Evolutionary conservation across 768 basidiomycete genomes (phyloP), one percentile per base, ranked within the genome.

Genomic region (Cystofilobasidium bisporidii): DNA sequence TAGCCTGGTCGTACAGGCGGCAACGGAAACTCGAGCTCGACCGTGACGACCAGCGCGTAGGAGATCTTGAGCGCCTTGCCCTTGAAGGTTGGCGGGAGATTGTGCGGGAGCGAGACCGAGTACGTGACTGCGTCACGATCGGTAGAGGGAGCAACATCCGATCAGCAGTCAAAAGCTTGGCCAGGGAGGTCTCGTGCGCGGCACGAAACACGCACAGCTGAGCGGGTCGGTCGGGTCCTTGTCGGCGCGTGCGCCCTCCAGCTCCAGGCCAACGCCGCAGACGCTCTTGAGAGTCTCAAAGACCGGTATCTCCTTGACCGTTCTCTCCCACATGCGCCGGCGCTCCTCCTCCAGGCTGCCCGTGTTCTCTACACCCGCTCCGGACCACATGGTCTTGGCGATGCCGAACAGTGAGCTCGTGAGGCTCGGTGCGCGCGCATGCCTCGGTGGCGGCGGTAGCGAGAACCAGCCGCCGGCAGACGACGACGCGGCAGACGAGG

Each of bases 31-130:
- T 87, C 84, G 17, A 89, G 82, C 76, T 87, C 93, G 0, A 89
- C 86, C 1, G 92, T 92, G 1, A 98, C 82, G n/a, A 88, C 81
- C 17, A 99, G 83, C 71, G 92, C 86, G 74, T 98, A 98, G 3
- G 87, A 87, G 74, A 99, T 93, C 73, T 81, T 82, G 69, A 97
- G 80, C 3, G 86, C 82, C 53, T 87, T 85, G 3, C 96, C 94
- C 56, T 84, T 83, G 78, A 89, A 96, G 0, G 92, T 91, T 0
- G 96, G 96, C 1, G 96, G 96, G 0, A 98, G 79, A 65, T 84
- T 83, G 15, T 83, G 80, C 0, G 96, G 94, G 0, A 99, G 79
- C 0, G 79, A 77, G 17, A 93, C 78, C 1, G 83, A 83, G 76
- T 96, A 98, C 0, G 85, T 86, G 76, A 88, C 93, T 97, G 74